Evolutionary conservation across 1,139 yeast genomes (phyloP).

Genomic region (Chernovozyma sophiae-reginae): DNA sequence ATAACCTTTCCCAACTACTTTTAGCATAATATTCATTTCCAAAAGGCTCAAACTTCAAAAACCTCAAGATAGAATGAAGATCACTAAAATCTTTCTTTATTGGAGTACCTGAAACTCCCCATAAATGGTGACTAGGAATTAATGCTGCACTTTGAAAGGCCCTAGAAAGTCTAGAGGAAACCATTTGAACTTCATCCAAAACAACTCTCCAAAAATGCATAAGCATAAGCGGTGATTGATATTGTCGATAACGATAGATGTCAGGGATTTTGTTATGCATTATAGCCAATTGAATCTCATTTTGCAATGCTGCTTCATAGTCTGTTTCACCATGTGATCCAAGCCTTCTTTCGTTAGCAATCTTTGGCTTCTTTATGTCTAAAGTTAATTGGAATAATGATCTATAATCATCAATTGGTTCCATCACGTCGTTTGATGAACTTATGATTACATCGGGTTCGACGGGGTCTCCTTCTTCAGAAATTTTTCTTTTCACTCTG

Average conservation of each 20-base stretch:
- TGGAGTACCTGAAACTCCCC: conserved; percentile 98
- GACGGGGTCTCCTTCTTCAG: background rate
- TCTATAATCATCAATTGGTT: conserved; percentile 20
- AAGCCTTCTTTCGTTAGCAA: conserved; percentile 23
- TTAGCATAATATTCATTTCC: conserved; percentile 31
- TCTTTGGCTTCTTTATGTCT: conserved; percentile 18
- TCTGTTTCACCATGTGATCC: conserved; percentile 26
- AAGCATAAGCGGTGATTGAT: conserved; percentile 77
- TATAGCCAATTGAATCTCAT: conserved; percentile 32
- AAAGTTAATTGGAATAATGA: conserved; percentile 29
- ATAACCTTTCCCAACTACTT: conserved; percentile 32
- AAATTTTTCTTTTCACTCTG: conserved; percentile 11
- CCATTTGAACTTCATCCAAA: conserved; percentile 93
- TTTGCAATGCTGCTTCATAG: conserved; percentile 34
- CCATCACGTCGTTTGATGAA: conserved; percentile 7
- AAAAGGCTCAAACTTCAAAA: conserved; percentile 67
- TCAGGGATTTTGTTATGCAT: conserved; percentile 26
- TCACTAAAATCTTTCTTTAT: conserved; percentile 64
- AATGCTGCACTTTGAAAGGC: conserved; percentile 78
- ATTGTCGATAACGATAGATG: conserved; percentile 34
- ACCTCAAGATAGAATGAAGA: conserved; percentile 64
- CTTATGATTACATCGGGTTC: background rate
- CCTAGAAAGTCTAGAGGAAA: conserved; percentile 65
- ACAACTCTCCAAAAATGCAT: conserved; percentile 89
- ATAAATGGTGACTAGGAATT: conserved; percentile 81